A percentile compares a stretch with the other conserved stretches of the same genome.
phyloP scores from a whole-genome alignment of 2,329 filamentous ascomycete species.

The Aspergillus puulaauensis region DNA sequence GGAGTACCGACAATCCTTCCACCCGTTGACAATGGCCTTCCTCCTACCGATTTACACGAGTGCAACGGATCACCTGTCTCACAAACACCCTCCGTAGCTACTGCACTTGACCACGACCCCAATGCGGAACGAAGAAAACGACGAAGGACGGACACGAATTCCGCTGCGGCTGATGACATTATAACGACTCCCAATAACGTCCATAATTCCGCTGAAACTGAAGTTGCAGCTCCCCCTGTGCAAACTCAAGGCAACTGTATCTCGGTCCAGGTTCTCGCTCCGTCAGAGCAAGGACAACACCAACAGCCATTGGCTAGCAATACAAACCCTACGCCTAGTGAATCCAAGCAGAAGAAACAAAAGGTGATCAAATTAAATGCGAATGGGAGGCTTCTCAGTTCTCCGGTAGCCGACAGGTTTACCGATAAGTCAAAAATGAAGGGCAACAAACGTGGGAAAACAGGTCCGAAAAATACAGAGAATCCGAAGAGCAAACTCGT shows the following conservation, averaged over 20 bases:
- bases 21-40: constrained; percentile 8
- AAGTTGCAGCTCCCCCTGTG: background rate
- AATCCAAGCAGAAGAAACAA: background rate
- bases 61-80: constrained; percentile 2
- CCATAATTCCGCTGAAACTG: background rate
- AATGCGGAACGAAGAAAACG: constrained; percentile 37
- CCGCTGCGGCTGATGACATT: background rate
- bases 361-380: constrained; percentile 44
- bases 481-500: constrained; percentile 42
- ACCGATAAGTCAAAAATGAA: constrained; percentile 18
- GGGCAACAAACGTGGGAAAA: constrained; percentile 36
- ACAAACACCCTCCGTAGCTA: background rate
- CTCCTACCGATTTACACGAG: background rate
- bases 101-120: constrained; percentile 30
- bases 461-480: constrained; percentile 26
- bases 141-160: constrained; percentile 28
- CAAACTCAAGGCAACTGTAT: background rate
- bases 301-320: background rate
- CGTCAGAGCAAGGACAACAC: background rate
- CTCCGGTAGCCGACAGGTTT: constrained; percentile 27
- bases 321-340: background rate
- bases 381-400: constrained; percentile 46
- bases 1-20: constrained; percentile 5
- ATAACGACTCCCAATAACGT: background rate
- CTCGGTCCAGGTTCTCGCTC: background rate